Evolutionary conservation across 23 red algal species (phyloP).

Genomic region (Agarophyton chilense): DNA sequence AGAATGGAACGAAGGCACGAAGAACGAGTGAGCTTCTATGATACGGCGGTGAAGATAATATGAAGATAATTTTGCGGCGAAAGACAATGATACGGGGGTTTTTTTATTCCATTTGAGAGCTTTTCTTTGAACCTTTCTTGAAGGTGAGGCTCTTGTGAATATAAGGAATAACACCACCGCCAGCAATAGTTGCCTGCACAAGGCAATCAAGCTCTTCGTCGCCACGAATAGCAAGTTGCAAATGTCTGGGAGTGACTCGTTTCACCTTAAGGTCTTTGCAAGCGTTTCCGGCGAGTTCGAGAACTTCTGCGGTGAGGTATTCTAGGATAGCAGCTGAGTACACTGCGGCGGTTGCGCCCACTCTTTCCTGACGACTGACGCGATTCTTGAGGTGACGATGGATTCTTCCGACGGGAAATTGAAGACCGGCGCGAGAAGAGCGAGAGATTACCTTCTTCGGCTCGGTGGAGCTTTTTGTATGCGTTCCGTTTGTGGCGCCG

Average conservation of each 20-base stretch:
- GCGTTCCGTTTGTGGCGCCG: not conserved
- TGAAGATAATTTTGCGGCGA: no score
- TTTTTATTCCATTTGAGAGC: slow-evolving; percentile 63
- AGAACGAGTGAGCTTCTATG: not conserved
- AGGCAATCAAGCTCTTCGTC: slow-evolving; percentile 92
- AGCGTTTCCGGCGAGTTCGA: slow-evolving; percentile 93
- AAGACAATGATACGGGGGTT: no score
- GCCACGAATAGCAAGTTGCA: slow-evolving; percentile 93
- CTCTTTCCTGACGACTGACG: slow-evolving; percentile 72
- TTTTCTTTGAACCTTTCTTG: slow-evolving; percentile 62
- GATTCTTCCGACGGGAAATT: slow-evolving; percentile 93
- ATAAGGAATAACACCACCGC: slow-evolving; percentile 92
- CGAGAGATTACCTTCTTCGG: slow-evolving; percentile 75
- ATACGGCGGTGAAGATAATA: not conserved
- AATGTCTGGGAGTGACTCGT: slow-evolving; percentile 86
- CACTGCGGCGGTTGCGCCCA: slow-evolving; percentile 92
- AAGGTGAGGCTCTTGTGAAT: slow-evolving; percentile 86
- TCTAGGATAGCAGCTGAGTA: slow-evolving; percentile 94
- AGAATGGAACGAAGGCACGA: not conserved
- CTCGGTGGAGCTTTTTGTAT: slow-evolving; percentile 7
- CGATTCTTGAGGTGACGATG: slow-evolving; percentile 90
- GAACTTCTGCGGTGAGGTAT: slow-evolving; percentile 92
- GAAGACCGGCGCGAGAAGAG: slow-evolving; percentile 75
- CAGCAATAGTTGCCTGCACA: slow-evolving; percentile 94
- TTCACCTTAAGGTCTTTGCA: slow-evolving; percentile 88